A percentile compares a stretch with the other conserved stretches of the same genome.
These are phyloP conservation scores for Mycena maculata DNA, from an alignment of 768 basidiomycete species.

Conservation along the genomic window DNA sequence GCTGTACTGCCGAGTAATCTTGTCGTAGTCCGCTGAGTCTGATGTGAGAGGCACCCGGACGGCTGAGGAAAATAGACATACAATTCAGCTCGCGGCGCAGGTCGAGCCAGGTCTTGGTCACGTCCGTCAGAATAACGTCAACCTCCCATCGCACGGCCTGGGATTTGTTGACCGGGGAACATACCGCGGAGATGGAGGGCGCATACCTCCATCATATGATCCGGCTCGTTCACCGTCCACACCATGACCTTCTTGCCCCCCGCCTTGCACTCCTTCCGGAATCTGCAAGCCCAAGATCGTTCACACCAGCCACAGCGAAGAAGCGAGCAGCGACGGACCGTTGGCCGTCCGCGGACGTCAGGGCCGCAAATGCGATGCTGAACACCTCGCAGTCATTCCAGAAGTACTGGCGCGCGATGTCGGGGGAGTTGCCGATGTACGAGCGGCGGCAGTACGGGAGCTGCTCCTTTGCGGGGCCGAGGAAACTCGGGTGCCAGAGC, in stretches of 20 bases:
- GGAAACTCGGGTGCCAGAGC: conserved; percentile 93
- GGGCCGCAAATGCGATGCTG: conserved; percentile 79
- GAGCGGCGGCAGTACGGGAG: conserved; percentile 88
- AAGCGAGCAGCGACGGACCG: conserved; percentile 54
- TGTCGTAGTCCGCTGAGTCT: conserved; percentile 72
- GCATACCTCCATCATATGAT: conserved; percentile 90
- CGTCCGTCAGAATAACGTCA: conserved; percentile 82
- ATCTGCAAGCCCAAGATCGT: conserved; percentile 56
- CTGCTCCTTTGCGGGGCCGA: conserved; percentile 76
- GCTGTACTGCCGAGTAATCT: conserved; percentile 68
- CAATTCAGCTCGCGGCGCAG: conserved; percentile 68
- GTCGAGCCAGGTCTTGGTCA: conserved; percentile 75
- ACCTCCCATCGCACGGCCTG: conserved; percentile 86
- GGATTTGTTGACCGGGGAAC: neutral
- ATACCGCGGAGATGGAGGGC: conserved; percentile 12
- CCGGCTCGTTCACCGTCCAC: conserved; percentile 95
- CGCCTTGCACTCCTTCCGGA: conserved; percentile 80
- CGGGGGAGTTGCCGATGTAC: conserved; percentile 82
- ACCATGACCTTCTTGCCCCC: conserved; percentile 90
- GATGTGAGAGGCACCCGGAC: neutral
- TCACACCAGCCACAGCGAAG: conserved; percentile 6
- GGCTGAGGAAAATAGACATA: conserved; percentile 45
- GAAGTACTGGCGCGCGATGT: conserved; percentile 86
- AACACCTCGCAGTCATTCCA: conserved; percentile 91
- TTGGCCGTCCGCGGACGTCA: conserved; percentile 80